Evolutionary conservation across 176 grass and related monocot genomes (phyloP), one percentile per base, ranked within the genome.

Genomic region (Areca catechu): DNA sequence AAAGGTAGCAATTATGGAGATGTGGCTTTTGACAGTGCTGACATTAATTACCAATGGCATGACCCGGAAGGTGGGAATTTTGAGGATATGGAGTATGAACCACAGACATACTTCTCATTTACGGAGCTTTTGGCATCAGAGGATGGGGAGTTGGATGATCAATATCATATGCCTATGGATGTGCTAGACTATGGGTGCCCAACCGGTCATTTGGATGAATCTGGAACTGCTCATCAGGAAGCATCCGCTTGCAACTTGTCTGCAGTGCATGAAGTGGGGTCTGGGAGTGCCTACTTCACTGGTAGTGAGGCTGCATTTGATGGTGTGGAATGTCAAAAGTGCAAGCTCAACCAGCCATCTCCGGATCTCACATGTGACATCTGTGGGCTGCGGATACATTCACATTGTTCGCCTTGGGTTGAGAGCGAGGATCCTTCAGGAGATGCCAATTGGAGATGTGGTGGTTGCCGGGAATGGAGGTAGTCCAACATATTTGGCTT

Each of bases 51-150:
- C 27, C 71, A 70, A 55, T 74, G 56, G 61, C 70, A 79, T 71
- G 79, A 82, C n/a, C 58, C 61, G 27, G 73, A 62, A 16, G 49
- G 63, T 73, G 65, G 71, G 19, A 81, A 77, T 50, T 53, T 56
- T 49, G 81, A 48, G 16, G 49, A 29, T 17, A 68, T 57, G 1
- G 72, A 90, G 48, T 90, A 74, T 71, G 87, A 90, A 51, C 82
- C 82, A 2, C 82, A 90, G 15, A 90, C 87, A 28, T 90, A 79
- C 64, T 90, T 86, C 69, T 90, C 87, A 7, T 90, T 86, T 56
- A 90, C 82, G 0, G 87, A 90, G 61, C 69, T 90, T 20, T 77
- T 90, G 67, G 87, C 84, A 70, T 79, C 82, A 48, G 82, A 86
- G 54, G 76, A 86, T 74, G 68, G 71, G 1, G 71, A 73, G 70